These are phyloP conservation scores for Ascobolus immersus DNA, from an alignment of 495 filamentous ascomycete genomes.

Conservation along the genomic window DNA sequence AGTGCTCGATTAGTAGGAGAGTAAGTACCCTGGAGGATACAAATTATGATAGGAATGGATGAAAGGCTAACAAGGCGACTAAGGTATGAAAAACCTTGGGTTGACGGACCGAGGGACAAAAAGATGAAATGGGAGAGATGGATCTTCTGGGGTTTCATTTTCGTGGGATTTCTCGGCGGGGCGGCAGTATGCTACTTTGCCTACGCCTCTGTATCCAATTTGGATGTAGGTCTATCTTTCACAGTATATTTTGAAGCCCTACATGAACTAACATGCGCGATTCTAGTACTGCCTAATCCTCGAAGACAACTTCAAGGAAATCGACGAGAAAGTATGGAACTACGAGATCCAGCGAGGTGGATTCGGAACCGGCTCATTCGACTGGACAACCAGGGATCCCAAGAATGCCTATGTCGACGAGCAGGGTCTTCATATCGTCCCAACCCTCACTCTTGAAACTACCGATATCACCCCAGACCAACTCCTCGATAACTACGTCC, in stretches of 20 bases:
- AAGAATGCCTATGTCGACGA: conserved; percentile 48
- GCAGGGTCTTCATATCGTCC: conserved; percentile 46
- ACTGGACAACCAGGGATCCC: conserved; percentile 40
- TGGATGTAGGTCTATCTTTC: too few relatives aligned
- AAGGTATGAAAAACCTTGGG: too few relatives aligned
- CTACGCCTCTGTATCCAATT: too few relatives aligned
- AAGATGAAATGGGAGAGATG: too few relatives aligned
- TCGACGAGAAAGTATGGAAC: neutral
- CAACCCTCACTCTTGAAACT: conserved; percentile 43
- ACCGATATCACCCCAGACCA: conserved; percentile 33
- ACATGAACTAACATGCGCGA: too few relatives aligned
- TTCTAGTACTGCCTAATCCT: neutral
- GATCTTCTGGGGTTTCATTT: too few relatives aligned
- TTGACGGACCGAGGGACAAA: too few relatives aligned
- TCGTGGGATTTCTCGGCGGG: too few relatives aligned
- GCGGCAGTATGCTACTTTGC: too few relatives aligned
- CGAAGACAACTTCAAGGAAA: neutral
- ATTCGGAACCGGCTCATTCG: conserved; percentile 56
- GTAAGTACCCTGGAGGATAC: conserved; percentile 1
- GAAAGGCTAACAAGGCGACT: too few relatives aligned
- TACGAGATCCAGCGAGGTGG: neutral
- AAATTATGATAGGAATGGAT: neutral
- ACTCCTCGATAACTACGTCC: conserved; percentile 19
- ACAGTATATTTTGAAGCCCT: neutral
- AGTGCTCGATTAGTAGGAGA: neutral